Evolutionary conservation across 2,329 filamentous ascomycete species (phyloP).

Genomic region (Aspergillus sp.): DNA sequence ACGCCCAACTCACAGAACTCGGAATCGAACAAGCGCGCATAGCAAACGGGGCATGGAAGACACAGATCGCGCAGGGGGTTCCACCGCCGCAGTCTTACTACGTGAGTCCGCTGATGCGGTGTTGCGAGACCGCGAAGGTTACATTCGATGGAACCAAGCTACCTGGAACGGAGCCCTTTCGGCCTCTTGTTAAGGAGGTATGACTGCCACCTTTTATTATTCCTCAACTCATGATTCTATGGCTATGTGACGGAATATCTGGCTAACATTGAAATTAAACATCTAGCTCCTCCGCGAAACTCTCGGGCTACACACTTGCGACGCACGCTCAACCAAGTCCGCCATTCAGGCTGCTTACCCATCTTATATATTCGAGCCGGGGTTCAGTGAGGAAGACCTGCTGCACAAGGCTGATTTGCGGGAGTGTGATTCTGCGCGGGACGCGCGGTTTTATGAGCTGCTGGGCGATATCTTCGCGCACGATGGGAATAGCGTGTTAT

Average conservation of each 20-base stretch:
- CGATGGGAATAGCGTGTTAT: slow-evolving; percentile 51
- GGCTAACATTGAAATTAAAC: background rate
- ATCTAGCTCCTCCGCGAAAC: slow-evolving; percentile 55
- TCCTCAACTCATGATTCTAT: no score
- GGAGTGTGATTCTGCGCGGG: slow-evolving; percentile 51
- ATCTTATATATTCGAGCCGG: slow-evolving; percentile 51
- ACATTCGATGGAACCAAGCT: slow-evolving; percentile 53
- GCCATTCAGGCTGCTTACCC: slow-evolving; percentile 53
- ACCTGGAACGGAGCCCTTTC: slow-evolving; percentile 47
- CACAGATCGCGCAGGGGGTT: slow-evolving; percentile 49
- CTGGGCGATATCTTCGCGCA: slow-evolving; percentile 55
- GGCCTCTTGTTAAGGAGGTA: slow-evolving; percentile 58
- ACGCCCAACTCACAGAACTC: slow-evolving; percentile 56
- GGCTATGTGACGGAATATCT: background rate
- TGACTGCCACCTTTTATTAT: background rate
- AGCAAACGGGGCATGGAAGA: slow-evolving; percentile 49
- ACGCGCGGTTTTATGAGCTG: slow-evolving; percentile 45
- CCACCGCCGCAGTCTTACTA: slow-evolving; percentile 57
- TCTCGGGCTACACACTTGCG: slow-evolving; percentile 62
- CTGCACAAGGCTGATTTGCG: slow-evolving; percentile 51
- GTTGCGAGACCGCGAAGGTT: slow-evolving; percentile 55
- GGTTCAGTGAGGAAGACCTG: slow-evolving; percentile 55
- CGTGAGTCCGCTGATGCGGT: slow-evolving; percentile 58
- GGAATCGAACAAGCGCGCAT: slow-evolving; percentile 54
- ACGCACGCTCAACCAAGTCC: slow-evolving; percentile 52